phyloP scores from a whole-genome alignment of 306 rosid species.

The apple (Malus domestica) region ASM211411v1 NC_041801.1:6326501-6327000 shows the following conservation, averaged over 20 bases:
- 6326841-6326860: background rate
- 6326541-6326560: background rate
- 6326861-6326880: conserved; percentile 43
- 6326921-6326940: conserved; percentile 81
- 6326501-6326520: background rate
- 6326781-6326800: background rate
- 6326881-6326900: conserved; percentile 69
- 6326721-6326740: background rate
- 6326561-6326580: background rate
- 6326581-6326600: background rate
- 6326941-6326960: conserved; percentile 18
- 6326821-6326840: conserved; percentile 8
- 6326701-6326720: background rate
- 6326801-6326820: background rate
- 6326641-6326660: background rate
- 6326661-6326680: background rate
- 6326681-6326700: background rate
- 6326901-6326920: conserved; percentile 90
- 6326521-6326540: background rate
- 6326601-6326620: background rate
- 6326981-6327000: conserved; percentile 4
- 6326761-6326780: background rate
- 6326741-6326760: background rate
- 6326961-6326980: conserved; percentile 2
- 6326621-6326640: background rate